Percentiles rank a stretch among this genome's conserved stretches.
These are phyloP conservation scores for Scorias spongiosa DNA, from an alignment of 2,329 filamentous ascomycete species.

Conservation along the genomic window DNA sequence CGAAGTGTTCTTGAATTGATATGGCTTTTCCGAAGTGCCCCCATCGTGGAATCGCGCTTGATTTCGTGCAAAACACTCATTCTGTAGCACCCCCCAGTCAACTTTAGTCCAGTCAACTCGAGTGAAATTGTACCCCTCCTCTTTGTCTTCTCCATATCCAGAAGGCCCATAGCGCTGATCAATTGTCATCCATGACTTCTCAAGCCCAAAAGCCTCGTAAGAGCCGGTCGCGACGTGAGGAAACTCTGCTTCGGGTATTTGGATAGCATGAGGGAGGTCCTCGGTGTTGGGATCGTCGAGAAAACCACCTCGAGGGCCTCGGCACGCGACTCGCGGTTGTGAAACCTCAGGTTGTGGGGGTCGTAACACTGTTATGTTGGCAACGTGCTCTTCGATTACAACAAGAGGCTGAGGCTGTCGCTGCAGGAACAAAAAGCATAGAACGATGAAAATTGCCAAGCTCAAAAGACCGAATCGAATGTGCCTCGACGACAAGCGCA, in stretches of 20 bases:
- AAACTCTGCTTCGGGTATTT: background rate
- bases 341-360: too few species aligned
- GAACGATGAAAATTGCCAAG: background rate
- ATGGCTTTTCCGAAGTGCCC: conserved; percentile 2
- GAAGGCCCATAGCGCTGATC: conserved; percentile 36
- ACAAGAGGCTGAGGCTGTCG: background rate
- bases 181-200: conserved; percentile 49
- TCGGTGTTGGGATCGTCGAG: background rate
- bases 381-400: too few species aligned
- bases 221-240: conserved; percentile 5
- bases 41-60: conserved; percentile 36
- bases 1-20: conserved; percentile 1
- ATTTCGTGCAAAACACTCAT: conserved; percentile 48
- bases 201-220: conserved; percentile 8
- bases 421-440: background rate
- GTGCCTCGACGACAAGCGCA: background rate
- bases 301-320: background rate
- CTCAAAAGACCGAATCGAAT: background rate
- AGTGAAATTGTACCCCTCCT: conserved; percentile 26
- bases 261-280: background rate
- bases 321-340: background rate
- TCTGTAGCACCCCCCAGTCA: conserved; percentile 54
- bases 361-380: too few species aligned
- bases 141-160: conserved; percentile 33
- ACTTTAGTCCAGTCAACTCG: conserved; percentile 44